These are phyloP conservation scores for Diaporthe vexans DNA, from an alignment of 2,329 filamentous ascomycete species.

Conservation along the genomic window DNA sequence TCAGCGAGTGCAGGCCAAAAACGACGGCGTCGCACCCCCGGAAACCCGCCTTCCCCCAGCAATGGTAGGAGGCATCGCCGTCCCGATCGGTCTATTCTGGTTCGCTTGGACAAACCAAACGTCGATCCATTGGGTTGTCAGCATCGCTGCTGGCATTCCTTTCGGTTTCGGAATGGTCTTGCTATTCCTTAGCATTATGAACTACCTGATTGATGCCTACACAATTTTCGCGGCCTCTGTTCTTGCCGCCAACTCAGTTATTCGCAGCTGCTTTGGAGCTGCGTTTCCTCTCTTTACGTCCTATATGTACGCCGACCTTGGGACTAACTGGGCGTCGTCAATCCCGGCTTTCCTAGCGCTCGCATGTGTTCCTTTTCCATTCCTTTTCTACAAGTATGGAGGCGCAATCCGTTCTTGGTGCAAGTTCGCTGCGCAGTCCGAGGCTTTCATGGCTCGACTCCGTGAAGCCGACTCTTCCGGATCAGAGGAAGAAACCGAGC, in stretches of 20 bases:
- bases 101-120: slow-evolving; percentile 41
- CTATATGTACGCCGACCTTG: slow-evolving; percentile 69
- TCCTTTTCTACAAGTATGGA: slow-evolving; percentile 73
- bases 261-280: slow-evolving; percentile 80
- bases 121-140: slow-evolving; percentile 52
- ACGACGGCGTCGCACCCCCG: slow-evolving; percentile 69
- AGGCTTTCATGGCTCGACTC: slow-evolving; percentile 26
- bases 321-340: slow-evolving; percentile 82
- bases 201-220: slow-evolving; percentile 79
- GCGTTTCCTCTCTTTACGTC: slow-evolving; percentile 81
- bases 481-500: background rate
- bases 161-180: slow-evolving; percentile 66
- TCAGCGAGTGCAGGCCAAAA: slow-evolving; percentile 56
- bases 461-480: background rate
- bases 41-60: slow-evolving; percentile 73
- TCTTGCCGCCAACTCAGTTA: slow-evolving; percentile 78
- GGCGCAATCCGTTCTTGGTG: slow-evolving; percentile 64
- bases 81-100: slow-evolving; percentile 40
- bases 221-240: slow-evolving; percentile 84
- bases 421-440: slow-evolving; percentile 64
- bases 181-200: slow-evolving; percentile 76
- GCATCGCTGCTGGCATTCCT: slow-evolving; percentile 54
- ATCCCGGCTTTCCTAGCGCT: slow-evolving; percentile 80
- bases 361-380: slow-evolving; percentile 69
- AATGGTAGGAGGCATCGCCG: slow-evolving; percentile 68